Conservation (phyloP, 1,284 basidiomycete genomes). For the Ceratobasidium sp. region DNA sequence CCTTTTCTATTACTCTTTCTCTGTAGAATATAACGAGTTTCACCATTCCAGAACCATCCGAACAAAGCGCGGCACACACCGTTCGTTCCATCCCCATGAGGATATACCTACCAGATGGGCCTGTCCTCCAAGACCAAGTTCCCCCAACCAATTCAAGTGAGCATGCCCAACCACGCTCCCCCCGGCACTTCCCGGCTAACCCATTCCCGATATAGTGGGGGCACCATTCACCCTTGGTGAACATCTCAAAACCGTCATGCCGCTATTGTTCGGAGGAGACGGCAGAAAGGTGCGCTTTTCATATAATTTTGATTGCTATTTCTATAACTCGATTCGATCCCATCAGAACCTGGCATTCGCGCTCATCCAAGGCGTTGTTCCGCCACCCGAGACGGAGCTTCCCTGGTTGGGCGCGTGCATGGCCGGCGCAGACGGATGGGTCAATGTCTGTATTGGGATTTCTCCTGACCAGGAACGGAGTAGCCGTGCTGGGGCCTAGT, state of each 20-base stretch:
- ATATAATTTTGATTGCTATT: constrained; percentile 51
- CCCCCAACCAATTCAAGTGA: constrained; percentile 66
- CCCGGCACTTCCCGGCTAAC: background rate
- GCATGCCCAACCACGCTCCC: background rate
- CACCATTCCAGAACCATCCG: constrained; percentile 21
- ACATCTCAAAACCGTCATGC: constrained; percentile 58
- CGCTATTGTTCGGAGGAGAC: constrained; percentile 61
- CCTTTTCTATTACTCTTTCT: background rate
- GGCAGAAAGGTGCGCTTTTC: constrained; percentile 21
- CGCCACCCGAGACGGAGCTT: constrained; percentile 89
- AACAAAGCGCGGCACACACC: constrained; percentile 78
- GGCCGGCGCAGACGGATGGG: constrained; percentile 94
- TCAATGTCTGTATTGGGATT: constrained; percentile 85
- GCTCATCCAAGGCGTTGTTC: constrained; percentile 87
- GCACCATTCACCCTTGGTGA: constrained; percentile 57
- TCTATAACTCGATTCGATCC: background rate
- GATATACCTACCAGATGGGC: constrained; percentile 89
- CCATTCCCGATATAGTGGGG: constrained; percentile 14
- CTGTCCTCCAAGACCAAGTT: constrained; percentile 89
- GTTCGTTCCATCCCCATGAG: constrained; percentile 89
- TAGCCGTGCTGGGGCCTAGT: background rate
- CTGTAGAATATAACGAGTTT: background rate
- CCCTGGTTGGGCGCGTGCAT: constrained; percentile 93
- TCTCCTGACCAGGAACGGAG: constrained; percentile 42
- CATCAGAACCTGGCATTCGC: constrained; percentile 67